phyloP scores from a whole-genome alignment of 2,329 filamentous ascomycete genomes.

The Paracorniculantispora psalliotae region DNA sequence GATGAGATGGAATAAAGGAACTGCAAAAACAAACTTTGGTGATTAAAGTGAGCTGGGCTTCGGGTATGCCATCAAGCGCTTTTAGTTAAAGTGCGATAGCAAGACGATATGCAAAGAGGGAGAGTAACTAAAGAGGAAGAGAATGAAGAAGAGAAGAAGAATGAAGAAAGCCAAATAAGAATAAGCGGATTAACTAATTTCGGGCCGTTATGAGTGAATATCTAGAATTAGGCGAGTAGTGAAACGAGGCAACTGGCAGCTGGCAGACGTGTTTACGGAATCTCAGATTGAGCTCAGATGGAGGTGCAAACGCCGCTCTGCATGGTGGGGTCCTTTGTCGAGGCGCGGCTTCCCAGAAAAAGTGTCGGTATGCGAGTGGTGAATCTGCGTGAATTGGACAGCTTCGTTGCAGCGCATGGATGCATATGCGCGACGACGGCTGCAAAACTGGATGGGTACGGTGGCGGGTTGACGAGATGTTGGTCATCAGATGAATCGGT shows the following conservation, averaged over 20 bases:
- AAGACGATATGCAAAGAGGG: neutral
- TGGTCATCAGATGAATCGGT: too few relatives aligned
- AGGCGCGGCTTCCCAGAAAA: neutral
- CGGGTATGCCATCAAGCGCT: neutral
- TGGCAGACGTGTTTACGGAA: neutral
- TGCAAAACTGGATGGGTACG: neutral
- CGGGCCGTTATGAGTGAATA: neutral
- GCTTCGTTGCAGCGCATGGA: neutral
- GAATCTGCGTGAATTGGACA: neutral
- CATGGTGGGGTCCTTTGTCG: neutral
- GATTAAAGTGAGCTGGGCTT: neutral
- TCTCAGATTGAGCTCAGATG: neutral
- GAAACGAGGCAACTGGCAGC: neutral
- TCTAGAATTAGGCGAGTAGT: neutral
- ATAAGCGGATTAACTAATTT: neutral
- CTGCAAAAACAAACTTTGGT: neutral
- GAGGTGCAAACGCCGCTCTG: conserved; percentile 2
- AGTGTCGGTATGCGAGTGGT: conserved; percentile 5
- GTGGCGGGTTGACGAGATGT: neutral
- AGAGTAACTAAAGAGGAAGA: neutral
- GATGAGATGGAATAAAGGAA: neutral
- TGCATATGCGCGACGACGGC: neutral
- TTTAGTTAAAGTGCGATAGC: neutral
- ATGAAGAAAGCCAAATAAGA: neutral
- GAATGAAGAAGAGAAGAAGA: neutral